Evolutionary conservation across 768 basidiomycete species (phyloP).

Genomic region (Plicaturopsis crispa): DNA sequence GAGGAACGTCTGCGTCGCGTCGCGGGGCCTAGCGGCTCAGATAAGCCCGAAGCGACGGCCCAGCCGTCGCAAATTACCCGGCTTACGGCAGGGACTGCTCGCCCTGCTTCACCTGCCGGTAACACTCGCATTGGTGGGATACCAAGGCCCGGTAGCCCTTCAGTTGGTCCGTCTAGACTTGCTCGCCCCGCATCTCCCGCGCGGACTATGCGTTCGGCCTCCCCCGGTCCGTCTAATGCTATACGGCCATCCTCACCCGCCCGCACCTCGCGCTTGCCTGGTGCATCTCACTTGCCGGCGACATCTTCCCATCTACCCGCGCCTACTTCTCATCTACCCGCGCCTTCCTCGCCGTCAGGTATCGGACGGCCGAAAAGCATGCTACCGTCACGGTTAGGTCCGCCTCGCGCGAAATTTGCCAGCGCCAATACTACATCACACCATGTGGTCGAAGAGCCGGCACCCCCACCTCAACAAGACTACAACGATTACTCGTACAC

Average conservation of each 20-base stretch:
- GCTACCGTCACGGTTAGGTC: constrained; percentile 68
- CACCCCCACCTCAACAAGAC: neutral
- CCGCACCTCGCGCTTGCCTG: constrained; percentile 36
- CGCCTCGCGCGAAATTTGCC: constrained; percentile 45
- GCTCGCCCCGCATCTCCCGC: constrained; percentile 36
- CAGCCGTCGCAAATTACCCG: constrained; percentile 47
- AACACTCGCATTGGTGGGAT: constrained; percentile 33
- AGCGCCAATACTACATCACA: neutral
- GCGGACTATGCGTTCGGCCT: constrained; percentile 23
- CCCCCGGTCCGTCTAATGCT: constrained; percentile 28
- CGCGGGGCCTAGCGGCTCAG: constrained; percentile 48
- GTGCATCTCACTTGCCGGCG: constrained; percentile 15
- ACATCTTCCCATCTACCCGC: neutral
- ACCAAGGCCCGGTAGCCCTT: constrained; percentile 42
- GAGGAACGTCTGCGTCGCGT: constrained; percentile 85
- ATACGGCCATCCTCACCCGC: constrained; percentile 45
- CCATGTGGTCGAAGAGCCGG: neutral
- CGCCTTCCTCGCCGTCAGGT: constrained; percentile 27
- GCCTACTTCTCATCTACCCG: constrained; percentile 20
- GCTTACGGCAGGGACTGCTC: constrained; percentile 34
- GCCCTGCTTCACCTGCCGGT: constrained; percentile 44
- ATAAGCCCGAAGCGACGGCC: constrained; percentile 32
- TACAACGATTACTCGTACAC: neutral
- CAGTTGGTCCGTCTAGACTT: constrained; percentile 30
- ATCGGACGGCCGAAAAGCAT: constrained; percentile 56